phyloP scores from a whole-genome alignment of 768 basidiomycete species.

The Mycena rebaudengoi region DNA sequence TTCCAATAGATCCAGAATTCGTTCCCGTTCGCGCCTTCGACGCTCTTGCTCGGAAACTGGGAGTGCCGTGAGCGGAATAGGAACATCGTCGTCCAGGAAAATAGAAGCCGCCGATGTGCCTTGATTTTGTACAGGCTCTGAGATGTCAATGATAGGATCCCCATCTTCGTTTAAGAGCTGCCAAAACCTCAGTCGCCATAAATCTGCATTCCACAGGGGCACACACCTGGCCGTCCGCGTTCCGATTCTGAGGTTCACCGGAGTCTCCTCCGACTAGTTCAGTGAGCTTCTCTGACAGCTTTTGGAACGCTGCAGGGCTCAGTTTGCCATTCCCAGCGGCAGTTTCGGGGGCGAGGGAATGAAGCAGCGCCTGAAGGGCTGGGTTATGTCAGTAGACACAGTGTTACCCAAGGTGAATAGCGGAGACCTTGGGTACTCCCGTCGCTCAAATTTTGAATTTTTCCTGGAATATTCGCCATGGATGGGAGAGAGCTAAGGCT shows the following conservation, averaged over 20 bases:
- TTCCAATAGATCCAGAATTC: conserved; percentile 73
- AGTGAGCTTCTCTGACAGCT: conserved; percentile 66
- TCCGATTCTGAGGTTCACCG: conserved; percentile 44
- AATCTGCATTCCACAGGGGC: conserved; percentile 16
- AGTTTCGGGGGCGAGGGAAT: conserved; percentile 47
- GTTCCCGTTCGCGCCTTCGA: conserved; percentile 65
- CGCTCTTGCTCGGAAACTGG: conserved; percentile 56
- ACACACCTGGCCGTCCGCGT: conserved; percentile 70
- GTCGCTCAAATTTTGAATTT: conserved; percentile 34
- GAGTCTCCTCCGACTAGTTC: conserved; percentile 62
- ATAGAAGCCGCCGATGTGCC: conserved; percentile 25
- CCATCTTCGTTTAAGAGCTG: conserved; percentile 82
- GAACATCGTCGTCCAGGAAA: conserved; percentile 50
- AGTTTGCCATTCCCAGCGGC: conserved; percentile 39
- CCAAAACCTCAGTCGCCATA: conserved; percentile 29
- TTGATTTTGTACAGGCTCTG: conserved; percentile 57
- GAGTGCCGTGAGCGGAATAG: conserved; percentile 57
- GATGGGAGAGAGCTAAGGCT: neutral
- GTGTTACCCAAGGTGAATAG: conserved; percentile 5
- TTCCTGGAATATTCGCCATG: conserved; percentile 32
- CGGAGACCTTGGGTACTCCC: conserved; percentile 41
- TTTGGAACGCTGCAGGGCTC: conserved; percentile 57
- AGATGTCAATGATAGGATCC: conserved; percentile 81
- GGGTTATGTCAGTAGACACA: conserved; percentile 22
- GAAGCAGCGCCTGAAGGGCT: conserved; percentile 53